Evolutionary conservation across 495 filamentous ascomycete genomes (phyloP).

Genomic region (Pseudevernia furfuracea): DNA sequence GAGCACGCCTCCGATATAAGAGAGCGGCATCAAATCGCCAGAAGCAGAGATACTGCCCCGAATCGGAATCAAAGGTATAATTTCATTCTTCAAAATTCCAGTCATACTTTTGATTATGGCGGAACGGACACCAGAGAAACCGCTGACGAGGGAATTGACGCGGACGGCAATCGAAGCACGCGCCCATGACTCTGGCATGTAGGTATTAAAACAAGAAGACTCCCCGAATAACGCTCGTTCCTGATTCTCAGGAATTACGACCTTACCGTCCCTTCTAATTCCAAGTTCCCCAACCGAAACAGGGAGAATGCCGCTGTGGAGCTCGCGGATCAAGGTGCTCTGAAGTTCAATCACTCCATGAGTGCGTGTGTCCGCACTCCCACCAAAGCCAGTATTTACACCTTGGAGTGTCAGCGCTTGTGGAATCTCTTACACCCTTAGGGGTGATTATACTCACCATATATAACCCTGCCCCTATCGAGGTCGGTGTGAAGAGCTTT

Average conservation of each 20-base stretch:
- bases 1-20: constrained; percentile 52
- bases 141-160: constrained; percentile 47
- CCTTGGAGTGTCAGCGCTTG: constrained; percentile 25
- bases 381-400: constrained; percentile 62
- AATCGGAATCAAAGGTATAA: constrained; percentile 52
- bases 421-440: not conserved
- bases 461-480: not conserved
- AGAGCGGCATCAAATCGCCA: constrained; percentile 55
- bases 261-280: not conserved
- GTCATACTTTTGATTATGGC: constrained; percentile 42
- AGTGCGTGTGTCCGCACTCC: constrained; percentile 52
- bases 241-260: not conserved
- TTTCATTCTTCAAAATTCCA: constrained; percentile 39
- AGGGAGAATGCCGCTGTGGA: constrained; percentile 44
- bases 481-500: not conserved
- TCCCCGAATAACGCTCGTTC: not conserved
- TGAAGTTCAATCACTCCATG: constrained; percentile 42
- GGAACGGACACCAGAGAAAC: constrained; percentile 50
- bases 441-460: not conserved
- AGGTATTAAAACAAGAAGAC: not conserved
- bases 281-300: not conserved
- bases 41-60: constrained; percentile 62
- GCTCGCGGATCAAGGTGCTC: constrained; percentile 46
- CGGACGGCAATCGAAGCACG: constrained; percentile 51
- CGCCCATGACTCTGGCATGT: constrained; percentile 44